Conservation (phyloP, 2,329 filamentous ascomycete species). For the Ceratocystis destructans region DNA sequence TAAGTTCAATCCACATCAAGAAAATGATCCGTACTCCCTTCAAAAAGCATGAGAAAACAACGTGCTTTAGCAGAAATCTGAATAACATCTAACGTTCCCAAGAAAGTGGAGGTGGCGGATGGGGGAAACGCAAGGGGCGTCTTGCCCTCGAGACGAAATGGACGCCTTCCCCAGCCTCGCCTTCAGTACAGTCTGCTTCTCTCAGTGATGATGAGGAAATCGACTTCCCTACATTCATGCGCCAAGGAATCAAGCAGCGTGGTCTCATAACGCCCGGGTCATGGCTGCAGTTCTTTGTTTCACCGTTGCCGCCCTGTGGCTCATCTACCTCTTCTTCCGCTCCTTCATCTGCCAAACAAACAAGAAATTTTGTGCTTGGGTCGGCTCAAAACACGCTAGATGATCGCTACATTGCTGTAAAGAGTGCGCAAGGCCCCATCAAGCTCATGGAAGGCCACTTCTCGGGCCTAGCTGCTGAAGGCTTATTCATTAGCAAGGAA, state of each 20-base stretch:
- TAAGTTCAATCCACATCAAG: slow-evolving; percentile 25
- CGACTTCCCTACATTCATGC: slow-evolving; percentile 25
- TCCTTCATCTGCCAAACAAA: slow-evolving; percentile 14
- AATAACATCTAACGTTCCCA: slow-evolving; percentile 4
- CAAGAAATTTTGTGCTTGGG: slow-evolving; percentile 27
- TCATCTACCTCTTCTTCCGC: slow-evolving; percentile 13
- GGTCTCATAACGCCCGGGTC: slow-evolving; percentile 50
- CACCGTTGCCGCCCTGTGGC: slow-evolving; percentile 23
- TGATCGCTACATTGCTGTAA: neutral
- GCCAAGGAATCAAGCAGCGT: slow-evolving; percentile 17
- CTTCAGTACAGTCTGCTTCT: slow-evolving; percentile 18
- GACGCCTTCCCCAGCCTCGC: slow-evolving; percentile 19
- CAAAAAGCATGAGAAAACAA: neutral
- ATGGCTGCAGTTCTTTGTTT: slow-evolving; percentile 51
- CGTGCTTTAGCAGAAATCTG: neutral
- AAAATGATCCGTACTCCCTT: no score
- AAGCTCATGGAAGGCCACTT: slow-evolving; percentile 33
- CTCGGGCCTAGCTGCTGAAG: slow-evolving; percentile 48
- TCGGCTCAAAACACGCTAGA: slow-evolving; percentile 19
- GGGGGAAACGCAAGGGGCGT: slow-evolving; percentile 67
- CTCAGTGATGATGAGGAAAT: slow-evolving; percentile 23
- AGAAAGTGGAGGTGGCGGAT: slow-evolving; percentile 72
- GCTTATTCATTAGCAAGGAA: slow-evolving; percentile 37
- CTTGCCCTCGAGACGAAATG: slow-evolving; percentile 56
- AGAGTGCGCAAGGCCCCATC: neutral